These are phyloP conservation scores for Boletellus ananas DNA, from an alignment of 768 basidiomycete species.

Conservation along the genomic window DNA sequence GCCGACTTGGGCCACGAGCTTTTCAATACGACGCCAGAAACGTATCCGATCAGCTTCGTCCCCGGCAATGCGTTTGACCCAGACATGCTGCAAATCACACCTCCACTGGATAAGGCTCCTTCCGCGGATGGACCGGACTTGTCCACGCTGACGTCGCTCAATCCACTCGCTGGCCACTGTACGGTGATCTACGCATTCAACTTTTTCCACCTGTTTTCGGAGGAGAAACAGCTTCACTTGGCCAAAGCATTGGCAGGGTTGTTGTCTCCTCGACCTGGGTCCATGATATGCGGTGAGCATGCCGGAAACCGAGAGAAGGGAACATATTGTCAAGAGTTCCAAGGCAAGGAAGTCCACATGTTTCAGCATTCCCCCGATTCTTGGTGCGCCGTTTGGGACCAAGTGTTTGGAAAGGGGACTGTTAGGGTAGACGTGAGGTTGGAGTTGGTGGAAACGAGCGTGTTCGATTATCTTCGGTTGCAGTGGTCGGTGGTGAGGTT, in stretches of 20 bases:
- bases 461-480: constrained; percentile 3
- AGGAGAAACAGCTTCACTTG: constrained; percentile 27
- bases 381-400: constrained; percentile 39
- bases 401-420: constrained; percentile 25
- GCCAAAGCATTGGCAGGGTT: constrained; percentile 28
- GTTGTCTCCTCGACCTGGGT: constrained; percentile 28
- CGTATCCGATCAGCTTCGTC: constrained; percentile 51
- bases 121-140: constrained; percentile 27
- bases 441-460: neutral
- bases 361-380: constrained; percentile 34
- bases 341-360: neutral
- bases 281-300: constrained; percentile 31
- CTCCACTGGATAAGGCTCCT: constrained; percentile 28
- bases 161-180: constrained; percentile 44
- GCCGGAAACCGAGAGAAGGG: constrained; percentile 9
- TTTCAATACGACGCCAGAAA: constrained; percentile 50
- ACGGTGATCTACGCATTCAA: constrained; percentile 48
- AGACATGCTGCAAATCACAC: constrained; percentile 34
- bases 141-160: constrained; percentile 39
- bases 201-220: constrained; percentile 42
- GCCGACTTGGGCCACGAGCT: constrained; percentile 58
- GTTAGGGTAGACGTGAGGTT: constrained; percentile 9
- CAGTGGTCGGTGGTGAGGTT: constrained; percentile 28
- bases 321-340: neutral
- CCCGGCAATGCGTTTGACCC: constrained; percentile 53